A percentile compares a stretch with the other conserved stretches of the same genome.
These are phyloP conservation scores for Aspergillus leporis DNA, from an alignment of 495 filamentous ascomycete genomes.

Conservation along the genomic window DNA sequence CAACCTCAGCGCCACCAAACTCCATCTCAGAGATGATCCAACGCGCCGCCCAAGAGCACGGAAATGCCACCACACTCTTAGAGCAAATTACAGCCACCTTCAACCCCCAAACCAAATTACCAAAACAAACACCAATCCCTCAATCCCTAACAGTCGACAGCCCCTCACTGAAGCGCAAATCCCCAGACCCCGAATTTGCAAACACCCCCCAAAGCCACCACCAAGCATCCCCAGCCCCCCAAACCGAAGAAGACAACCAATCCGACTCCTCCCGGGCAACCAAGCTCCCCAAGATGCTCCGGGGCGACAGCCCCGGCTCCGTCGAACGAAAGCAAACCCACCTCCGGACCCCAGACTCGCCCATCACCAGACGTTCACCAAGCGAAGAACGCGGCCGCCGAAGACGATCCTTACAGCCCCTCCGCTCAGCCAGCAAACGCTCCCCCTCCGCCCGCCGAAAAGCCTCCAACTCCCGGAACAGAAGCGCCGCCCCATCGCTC, in stretches of 20 bases:
- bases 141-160: conserved; percentile 35
- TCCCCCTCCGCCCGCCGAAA: conserved; percentile 20
- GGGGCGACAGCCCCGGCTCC: conserved; percentile 42
- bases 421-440: conserved; percentile 14
- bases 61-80: conserved; percentile 17
- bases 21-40: conserved; percentile 14
- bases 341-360: conserved; percentile 5
- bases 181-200: conserved; percentile 36
- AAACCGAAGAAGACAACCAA: conserved; percentile 22
- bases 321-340: conserved; percentile 32
- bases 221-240: conserved; percentile 19
- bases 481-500: conserved; percentile 21
- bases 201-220: conserved; percentile 23
- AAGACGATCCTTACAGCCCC: conserved; percentile 10
- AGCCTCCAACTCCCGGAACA: conserved; percentile 27
- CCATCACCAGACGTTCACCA: conserved; percentile 12
- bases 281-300: conserved; percentile 40
- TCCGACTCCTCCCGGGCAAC: conserved; percentile 18
- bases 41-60: conserved; percentile 8
- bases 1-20: conserved; percentile 19
- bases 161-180: conserved; percentile 46
- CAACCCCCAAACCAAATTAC: conserved; percentile 12
- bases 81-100: conserved; percentile 3
- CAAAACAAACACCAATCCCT: conserved; percentile 22
- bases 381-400: conserved; percentile 21